Base-by-base conservation (phyloP, 2,329 filamentous ascomycete genomes). In the Dichotomopilus funicola region DNA sequence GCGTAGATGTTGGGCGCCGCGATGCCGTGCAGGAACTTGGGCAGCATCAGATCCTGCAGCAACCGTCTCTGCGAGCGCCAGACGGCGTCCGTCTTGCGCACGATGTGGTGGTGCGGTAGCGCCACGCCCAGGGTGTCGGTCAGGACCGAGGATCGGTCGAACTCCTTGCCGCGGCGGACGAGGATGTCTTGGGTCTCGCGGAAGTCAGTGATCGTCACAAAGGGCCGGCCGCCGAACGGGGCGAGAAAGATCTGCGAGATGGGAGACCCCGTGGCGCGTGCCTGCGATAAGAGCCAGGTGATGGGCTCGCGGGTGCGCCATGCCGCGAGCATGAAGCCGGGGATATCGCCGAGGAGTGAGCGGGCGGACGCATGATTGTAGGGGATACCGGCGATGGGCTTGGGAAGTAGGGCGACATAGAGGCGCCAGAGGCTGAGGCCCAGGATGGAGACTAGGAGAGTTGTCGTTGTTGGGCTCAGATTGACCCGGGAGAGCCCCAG, bases 121-220 rank as follows among this genome's bases (percentile, higher is more conserved):
- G 31, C 10, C 13, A n/a, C 42, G n/a, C 12, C 12, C 8, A 44
- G 19, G 6, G 31, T 11, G 10, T 44, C 42, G 42, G 10, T 27
- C 10, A 44, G 10, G 42, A 19, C 10, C 13, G 8, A n/a, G 13
- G 10, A n/a, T n/a, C 42, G 42, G 42, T 44, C 42, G 31, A 44
- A 44, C n/a, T 44, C 42, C n/a, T 44, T 44, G 33, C 68, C 68
- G 55, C 73, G 71, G 10, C 42, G 42, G 7, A 19, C 13, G 13
- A 44, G 5, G 4, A 44, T 19, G n/a, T 19, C 42, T 27, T 44
- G 42, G 42, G 10, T 44, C 13, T 44, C 42, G 5, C 10, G 13
- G 10, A 13, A 13, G 42, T 44, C 42, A 8, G 42, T 27, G 7
- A 44, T 9, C 1, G 31, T 27, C 12, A 44, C n/a, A 13, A 43